A percentile compares a stretch with the other conserved stretches of the same genome.
phyloP scores from a whole-genome alignment of 2,329 filamentous ascomycete genomes.

The Stachybotrys chartarum region DNA sequence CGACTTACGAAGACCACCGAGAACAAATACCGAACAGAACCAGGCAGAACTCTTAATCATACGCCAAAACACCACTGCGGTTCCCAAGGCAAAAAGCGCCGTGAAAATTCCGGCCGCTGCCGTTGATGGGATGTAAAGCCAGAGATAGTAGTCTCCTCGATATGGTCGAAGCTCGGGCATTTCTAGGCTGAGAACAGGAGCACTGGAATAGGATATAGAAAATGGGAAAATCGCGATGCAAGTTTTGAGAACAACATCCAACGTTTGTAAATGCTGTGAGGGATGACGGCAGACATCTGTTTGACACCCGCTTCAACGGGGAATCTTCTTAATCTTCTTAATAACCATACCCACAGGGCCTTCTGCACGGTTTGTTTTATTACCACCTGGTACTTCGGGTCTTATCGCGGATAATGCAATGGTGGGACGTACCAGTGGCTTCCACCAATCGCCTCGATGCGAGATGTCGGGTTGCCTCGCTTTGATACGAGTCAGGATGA shows the following conservation, averaged over 20 bases:
- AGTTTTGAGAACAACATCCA: neutral
- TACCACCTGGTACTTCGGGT: neutral
- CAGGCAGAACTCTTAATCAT: slow-evolving; percentile 1
- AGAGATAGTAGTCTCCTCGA: slow-evolving; percentile 2
- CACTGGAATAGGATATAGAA: neutral
- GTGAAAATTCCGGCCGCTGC: slow-evolving; percentile 1
- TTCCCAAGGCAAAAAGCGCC: neutral
- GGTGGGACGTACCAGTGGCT: neutral
- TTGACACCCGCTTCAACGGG: neutral
- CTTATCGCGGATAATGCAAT: neutral
- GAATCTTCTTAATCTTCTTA: neutral
- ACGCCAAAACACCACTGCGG: neutral
- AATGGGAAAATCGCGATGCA: neutral
- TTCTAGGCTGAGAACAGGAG: neutral
- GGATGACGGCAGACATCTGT: neutral
- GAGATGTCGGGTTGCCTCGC: neutral
- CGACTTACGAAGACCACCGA: slow-evolving; percentile 40
- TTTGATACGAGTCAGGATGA: neutral
- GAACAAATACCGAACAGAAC: slow-evolving; percentile 22
- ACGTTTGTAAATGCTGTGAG: neutral
- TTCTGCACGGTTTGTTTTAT: neutral
- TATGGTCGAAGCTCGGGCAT: slow-evolving; percentile 1
- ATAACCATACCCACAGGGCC: neutral
- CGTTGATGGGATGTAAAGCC: slow-evolving; percentile 2
- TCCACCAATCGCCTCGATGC: neutral